Base-by-base conservation (phyloP, 768 basidiomycete genomes). In the Phlebiopsis flavidoalba region DNA sequence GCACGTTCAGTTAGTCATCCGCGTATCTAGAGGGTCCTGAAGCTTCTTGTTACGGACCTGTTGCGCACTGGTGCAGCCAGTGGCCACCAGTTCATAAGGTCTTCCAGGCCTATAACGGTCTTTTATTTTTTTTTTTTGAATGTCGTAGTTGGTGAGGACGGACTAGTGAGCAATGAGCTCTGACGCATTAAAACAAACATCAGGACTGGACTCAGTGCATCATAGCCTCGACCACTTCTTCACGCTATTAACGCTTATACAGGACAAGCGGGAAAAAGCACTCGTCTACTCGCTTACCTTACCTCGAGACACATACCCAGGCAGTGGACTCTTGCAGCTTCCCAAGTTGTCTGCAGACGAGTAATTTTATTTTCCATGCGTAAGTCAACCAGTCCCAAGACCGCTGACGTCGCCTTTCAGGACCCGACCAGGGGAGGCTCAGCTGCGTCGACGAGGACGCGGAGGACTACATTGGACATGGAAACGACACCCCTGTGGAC, bases 281-380 rank as follows among this genome's bases (percentile, higher is more conserved):
- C 72, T 84, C 6, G 74, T 83, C 5, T 88, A 87, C 72, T 85
- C 88, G 2, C 73, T 90, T 31, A n/a, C 88, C 88, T 26, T 73
- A 77, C 65, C 76, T 90, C 40, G 85, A 89, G 67, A n/a, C 72
- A 75, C 48, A 64, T 89, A 22, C 77, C 83, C 62, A 82, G 79
- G n/a, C n/a, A n/a, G n/a, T n/a, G n/a, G n/a, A n/a, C n/a, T n/a
- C 1, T 40, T 69, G 24, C 65, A 67, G 53, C 59, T 72, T 5
- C 60, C 61, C 2, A 60, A 65, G n/a, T 48, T 59, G n/a, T n/a
- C n/a, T 2, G 65, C 68, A 2, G 43, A 63, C 31, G 63, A 65
- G 71, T 72, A 59, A 49, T 66, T 50, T 0, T 17, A 24, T 7
- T 10, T 24, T 35, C 33, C 15, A 21, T 8, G 2, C 19, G 48